Conservation (phyloP, 768 basidiomycete species). For the Pleurotus pulmonarius region DNA sequence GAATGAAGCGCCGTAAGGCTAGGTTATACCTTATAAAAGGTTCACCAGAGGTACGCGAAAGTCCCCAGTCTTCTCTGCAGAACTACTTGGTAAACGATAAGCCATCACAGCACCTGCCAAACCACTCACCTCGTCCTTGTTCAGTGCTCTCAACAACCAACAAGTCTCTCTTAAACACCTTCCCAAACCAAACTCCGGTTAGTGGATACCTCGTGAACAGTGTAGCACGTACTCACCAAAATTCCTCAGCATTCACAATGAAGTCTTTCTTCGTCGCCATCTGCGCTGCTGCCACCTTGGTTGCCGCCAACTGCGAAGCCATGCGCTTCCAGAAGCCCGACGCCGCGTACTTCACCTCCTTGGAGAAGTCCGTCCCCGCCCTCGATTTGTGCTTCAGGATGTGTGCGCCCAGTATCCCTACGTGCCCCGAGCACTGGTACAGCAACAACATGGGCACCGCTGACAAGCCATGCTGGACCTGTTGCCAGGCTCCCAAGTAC, state of each 20-base stretch:
- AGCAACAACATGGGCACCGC: neutral
- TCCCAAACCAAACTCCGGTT: neutral
- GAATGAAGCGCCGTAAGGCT: too few relatives aligned
- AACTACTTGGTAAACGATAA: neutral
- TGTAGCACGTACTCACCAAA: neutral
- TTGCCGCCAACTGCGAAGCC: neutral
- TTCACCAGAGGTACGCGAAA: neutral
- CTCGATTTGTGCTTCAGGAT: conserved; percentile 1
- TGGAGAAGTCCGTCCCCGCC: neutral
- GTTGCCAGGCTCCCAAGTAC: neutral
- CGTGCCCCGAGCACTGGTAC: conserved; percentile 5
- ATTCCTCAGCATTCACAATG: neutral
- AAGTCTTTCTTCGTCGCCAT: neutral
- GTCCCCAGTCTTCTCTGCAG: neutral
- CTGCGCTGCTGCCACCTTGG: neutral
- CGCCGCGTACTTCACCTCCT: neutral
- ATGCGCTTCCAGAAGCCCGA: neutral
- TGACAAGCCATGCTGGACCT: conserved; percentile 1
- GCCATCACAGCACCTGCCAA: too few relatives aligned
- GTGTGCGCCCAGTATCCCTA: neutral
- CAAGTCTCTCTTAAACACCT: neutral
- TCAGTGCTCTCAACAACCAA: too few relatives aligned
- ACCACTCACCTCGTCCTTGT: too few relatives aligned
- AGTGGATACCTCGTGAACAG: too few relatives aligned
- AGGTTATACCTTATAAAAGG: neutral